phyloP scores from a whole-genome alignment of 495 filamentous ascomycete genomes.

The Trichoderma virens region DNA sequence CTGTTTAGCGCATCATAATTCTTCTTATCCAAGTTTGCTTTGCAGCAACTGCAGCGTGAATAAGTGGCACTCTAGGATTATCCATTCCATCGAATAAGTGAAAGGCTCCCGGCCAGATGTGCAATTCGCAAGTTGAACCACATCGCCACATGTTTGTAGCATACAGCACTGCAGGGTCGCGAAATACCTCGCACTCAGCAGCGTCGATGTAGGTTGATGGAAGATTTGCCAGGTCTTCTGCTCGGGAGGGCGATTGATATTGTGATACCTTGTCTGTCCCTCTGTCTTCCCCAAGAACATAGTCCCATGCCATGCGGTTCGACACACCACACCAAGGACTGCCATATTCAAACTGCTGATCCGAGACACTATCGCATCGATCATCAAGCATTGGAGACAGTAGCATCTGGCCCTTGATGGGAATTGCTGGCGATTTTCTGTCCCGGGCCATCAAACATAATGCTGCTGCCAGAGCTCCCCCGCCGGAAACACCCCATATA shows the following conservation, averaged over 20 bases:
- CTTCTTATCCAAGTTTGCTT: not conserved
- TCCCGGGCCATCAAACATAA: slow-evolving; percentile 19
- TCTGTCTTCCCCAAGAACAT: slow-evolving; percentile 1
- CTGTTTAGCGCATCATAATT: not conserved
- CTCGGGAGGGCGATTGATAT: slow-evolving; percentile 12
- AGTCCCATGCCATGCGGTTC: slow-evolving; percentile 10
- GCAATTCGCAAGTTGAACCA: slow-evolving; percentile 14
- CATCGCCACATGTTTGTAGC: slow-evolving; percentile 12
- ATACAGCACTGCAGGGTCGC: slow-evolving; percentile 15
- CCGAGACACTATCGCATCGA: slow-evolving; percentile 9
- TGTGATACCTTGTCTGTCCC: slow-evolving; percentile 7
- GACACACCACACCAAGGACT: not conserved
- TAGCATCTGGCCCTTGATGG: slow-evolving; percentile 13
- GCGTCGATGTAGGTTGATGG: slow-evolving; percentile 15
- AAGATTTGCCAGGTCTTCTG: slow-evolving; percentile 12
- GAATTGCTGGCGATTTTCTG: slow-evolving; percentile 11
- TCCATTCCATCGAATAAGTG: slow-evolving; percentile 12
- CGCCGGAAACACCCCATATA: slow-evolving; percentile 22
- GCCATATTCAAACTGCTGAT: slow-evolving; percentile 10
- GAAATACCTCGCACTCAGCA: slow-evolving; percentile 12
- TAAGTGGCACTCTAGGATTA: not conserved
- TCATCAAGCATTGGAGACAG: slow-evolving; percentile 13
- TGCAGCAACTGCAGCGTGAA: not conserved
- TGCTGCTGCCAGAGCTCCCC: slow-evolving; percentile 23
- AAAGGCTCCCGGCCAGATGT: slow-evolving; percentile 15